phyloP scores from a whole-genome alignment of 306 rosid genomes.

The Quercus ilex region DNA sequence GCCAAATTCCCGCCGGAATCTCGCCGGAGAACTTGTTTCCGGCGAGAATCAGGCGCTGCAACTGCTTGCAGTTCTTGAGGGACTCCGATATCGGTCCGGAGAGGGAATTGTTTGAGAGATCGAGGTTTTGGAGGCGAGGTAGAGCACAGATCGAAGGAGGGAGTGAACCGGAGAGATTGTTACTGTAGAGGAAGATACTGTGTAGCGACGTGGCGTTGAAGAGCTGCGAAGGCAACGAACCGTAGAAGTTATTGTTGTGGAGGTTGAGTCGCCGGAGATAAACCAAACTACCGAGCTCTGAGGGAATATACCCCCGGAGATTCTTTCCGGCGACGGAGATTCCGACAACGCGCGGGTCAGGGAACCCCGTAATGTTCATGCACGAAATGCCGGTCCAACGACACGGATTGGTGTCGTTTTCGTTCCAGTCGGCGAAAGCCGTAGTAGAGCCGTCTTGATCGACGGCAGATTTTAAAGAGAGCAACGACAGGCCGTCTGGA shows the following conservation, averaged over 20 bases:
- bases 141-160: slow-evolving; percentile 66
- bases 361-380: slow-evolving; percentile 48
- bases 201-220: slow-evolving; percentile 90
- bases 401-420: slow-evolving; percentile 64
- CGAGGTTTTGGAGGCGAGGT: slow-evolving; percentile 79
- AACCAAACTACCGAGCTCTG: slow-evolving; percentile 74
- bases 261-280: slow-evolving; percentile 88
- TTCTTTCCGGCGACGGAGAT: slow-evolving; percentile 63
- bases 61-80: slow-evolving; percentile 50
- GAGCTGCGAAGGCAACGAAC: slow-evolving; percentile 72
- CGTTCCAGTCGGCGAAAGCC: slow-evolving; percentile 76
- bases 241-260: slow-evolving; percentile 66
- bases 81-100: slow-evolving; percentile 50
- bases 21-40: slow-evolving; percentile 59
- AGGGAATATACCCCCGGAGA: slow-evolving; percentile 86
- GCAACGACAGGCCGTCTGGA: slow-evolving; percentile 87
- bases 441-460: slow-evolving; percentile 28
- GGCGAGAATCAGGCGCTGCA: slow-evolving; percentile 71
- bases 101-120: slow-evolving; percentile 79
- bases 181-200: slow-evolving; percentile 73
- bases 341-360: slow-evolving; percentile 80
- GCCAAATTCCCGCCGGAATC: slow-evolving; percentile 66
- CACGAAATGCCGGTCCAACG: slow-evolving; percentile 88
- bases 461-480: slow-evolving; percentile 87
- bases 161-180: slow-evolving; percentile 78